A percentile compares a stretch with the other conserved stretches of the same genome.
Conservation (phyloP, 108 stramenopile genomes). For the Nitzschia sp. region DNA sequence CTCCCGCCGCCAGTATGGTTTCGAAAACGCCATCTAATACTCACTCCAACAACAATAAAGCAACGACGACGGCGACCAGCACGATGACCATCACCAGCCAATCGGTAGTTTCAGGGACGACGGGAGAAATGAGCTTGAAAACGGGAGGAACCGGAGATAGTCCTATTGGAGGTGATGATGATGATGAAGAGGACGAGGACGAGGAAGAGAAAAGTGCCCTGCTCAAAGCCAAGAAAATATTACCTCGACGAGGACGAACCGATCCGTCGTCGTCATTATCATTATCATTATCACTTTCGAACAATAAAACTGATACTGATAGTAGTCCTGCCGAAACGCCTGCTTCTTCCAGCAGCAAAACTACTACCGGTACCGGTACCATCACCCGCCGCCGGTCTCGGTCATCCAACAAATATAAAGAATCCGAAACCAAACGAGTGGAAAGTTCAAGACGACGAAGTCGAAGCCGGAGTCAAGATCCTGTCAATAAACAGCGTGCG, state of each 20-base stretch:
- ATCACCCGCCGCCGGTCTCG: not conserved
- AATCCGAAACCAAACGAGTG: not conserved
- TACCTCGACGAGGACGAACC: not conserved
- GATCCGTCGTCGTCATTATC: too few relatives aligned
- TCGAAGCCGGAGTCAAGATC: not conserved
- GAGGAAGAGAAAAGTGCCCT: not conserved
- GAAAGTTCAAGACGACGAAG: conserved; percentile 3
- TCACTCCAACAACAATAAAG: too few relatives aligned
- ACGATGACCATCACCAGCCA: too few relatives aligned
- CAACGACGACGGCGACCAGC: too few relatives aligned
- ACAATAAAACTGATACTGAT: too few relatives aligned
- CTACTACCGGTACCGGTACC: not conserved
- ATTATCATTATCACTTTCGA: too few relatives aligned
- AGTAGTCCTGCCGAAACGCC: too few relatives aligned
- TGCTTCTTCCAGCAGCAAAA: too few relatives aligned
- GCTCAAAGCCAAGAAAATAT: not conserved
- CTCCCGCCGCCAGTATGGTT: too few relatives aligned
- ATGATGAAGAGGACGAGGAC: not conserved
- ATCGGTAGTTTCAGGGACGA: not conserved
- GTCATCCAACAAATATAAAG: not conserved
- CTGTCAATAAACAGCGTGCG: not conserved
- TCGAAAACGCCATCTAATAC: too few relatives aligned
- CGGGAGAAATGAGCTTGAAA: not conserved
- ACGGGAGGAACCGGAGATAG: not conserved
- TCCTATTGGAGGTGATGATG: not conserved